Conservation (phyloP, 2,329 filamentous ascomycete genomes). For the Paraphoma chrysanthemicola region DNA sequence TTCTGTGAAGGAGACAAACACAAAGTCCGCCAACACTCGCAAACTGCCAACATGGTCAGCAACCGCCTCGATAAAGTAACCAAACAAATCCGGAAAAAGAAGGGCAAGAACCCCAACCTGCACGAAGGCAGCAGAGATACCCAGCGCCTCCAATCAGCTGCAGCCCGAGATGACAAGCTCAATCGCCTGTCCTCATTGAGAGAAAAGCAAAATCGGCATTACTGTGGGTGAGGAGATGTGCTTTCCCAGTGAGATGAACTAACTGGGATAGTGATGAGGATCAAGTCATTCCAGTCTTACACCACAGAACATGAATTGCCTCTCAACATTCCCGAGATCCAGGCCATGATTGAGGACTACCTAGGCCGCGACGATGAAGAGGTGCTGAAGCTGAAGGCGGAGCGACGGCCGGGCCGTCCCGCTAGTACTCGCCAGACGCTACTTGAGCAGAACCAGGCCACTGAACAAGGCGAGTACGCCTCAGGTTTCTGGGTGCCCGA, state of each 20-base stretch:
- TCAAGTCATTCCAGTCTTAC: constrained; percentile 74
- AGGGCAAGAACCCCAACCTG: constrained; percentile 74
- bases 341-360: constrained; percentile 56
- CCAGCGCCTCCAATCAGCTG: constrained; percentile 78
- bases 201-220: constrained; percentile 75
- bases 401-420: constrained; percentile 79
- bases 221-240: constrained; percentile 60
- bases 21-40: background rate
- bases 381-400: constrained; percentile 68
- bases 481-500: constrained; percentile 89
- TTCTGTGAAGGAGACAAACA: constrained; percentile 21
- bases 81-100: constrained; percentile 91
- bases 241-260: too few relatives aligned
- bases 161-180: constrained; percentile 81
- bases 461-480: constrained; percentile 79
- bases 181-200: constrained; percentile 73
- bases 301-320: constrained; percentile 59
- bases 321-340: constrained; percentile 62
- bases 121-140: constrained; percentile 92
- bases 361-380: constrained; percentile 74
- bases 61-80: constrained; percentile 80
- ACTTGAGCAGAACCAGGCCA: constrained; percentile 72
- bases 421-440: constrained; percentile 78
- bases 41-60: constrained; percentile 36
- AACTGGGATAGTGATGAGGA: constrained; percentile 64